These are phyloP conservation scores for Malus sieversii DNA, from an alignment of 306 rosid genomes.

Conservation along the genomic window DNA sequence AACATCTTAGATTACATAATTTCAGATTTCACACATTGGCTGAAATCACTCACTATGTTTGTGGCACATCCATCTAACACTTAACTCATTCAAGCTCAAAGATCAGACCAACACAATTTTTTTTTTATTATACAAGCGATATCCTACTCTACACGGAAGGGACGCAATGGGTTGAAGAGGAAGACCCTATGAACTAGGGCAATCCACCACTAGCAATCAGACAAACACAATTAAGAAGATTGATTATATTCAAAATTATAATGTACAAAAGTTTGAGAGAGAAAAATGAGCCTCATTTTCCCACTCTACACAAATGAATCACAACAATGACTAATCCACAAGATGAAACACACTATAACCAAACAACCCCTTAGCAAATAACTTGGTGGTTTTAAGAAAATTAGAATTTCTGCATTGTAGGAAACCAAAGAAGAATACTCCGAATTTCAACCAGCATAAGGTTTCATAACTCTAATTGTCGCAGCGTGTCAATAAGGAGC, in stretches of 20 bases:
- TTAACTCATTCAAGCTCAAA: too few relatives aligned
- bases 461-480: conserved; percentile 51
- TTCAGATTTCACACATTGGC: not conserved
- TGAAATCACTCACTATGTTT: not conserved
- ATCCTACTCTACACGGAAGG: too few relatives aligned
- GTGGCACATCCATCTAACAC: not conserved
- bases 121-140: too few relatives aligned
- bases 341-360: not conserved
- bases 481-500: too few relatives aligned
- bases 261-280: not conserved
- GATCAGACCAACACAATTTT: too few relatives aligned
- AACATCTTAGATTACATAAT: not conserved
- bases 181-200: too few relatives aligned
- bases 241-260: not conserved
- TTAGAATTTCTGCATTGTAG: conserved; percentile 2
- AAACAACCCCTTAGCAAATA: conserved; percentile 14
- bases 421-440: conserved; percentile 27
- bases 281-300: not conserved
- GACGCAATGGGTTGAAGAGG: too few relatives aligned
- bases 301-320: conserved; percentile 9
- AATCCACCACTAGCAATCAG: too few relatives aligned
- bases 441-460: conserved; percentile 21
- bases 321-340: not conserved
- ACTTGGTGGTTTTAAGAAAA: conserved; percentile 7
- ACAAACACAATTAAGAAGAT: too few relatives aligned